These are phyloP conservation scores for Colletotrichum viniferum DNA, from an alignment of 2,329 filamentous ascomycete genomes.

Conservation along the genomic window DNA sequence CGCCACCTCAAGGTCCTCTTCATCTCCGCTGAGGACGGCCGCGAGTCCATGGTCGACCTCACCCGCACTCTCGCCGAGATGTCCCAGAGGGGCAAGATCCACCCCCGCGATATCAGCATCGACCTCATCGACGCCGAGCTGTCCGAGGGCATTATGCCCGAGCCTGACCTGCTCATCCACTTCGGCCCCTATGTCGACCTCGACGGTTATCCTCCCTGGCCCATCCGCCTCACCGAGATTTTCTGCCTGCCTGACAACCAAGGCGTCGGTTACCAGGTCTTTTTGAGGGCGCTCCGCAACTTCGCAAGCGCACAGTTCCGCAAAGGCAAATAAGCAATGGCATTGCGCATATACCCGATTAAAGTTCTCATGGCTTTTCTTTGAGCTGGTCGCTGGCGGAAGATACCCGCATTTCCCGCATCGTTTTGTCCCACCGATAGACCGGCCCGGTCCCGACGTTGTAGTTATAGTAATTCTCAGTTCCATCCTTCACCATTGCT, in stretches of 20 bases:
- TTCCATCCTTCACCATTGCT: conserved; percentile 73
- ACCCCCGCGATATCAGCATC: conserved; percentile 78
- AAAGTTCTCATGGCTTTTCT: not conserved
- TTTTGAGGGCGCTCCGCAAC: conserved; percentile 81
- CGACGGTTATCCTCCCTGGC: conserved; percentile 95
- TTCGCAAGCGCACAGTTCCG: conserved; percentile 90
- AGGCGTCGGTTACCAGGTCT: conserved; percentile 92
- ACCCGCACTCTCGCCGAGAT: conserved; percentile 95
- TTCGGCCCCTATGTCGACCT: conserved; percentile 86
- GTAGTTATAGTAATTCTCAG: conserved; percentile 84
- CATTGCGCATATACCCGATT: conserved; percentile 10
- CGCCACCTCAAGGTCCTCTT: conserved; percentile 69
- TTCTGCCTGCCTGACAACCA: conserved; percentile 79
- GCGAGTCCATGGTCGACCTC: conserved; percentile 92
- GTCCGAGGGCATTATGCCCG: conserved; percentile 76
- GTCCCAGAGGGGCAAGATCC: conserved; percentile 87
- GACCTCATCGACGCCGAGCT: conserved; percentile 92
- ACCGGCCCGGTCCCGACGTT: conserved; percentile 75
- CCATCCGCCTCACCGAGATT: conserved; percentile 92
- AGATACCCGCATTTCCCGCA: conserved; percentile 52
- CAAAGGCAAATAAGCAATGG: conserved; percentile 65
- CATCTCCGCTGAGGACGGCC: conserved; percentile 85
- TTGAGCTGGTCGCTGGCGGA: conserved; percentile 26
- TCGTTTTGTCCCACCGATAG: conserved; percentile 68
- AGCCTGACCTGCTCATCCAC: conserved; percentile 87